phyloP scores from a whole-genome alignment of 75 land plant genomes.

The Pinus tabuliformis region DNA sequence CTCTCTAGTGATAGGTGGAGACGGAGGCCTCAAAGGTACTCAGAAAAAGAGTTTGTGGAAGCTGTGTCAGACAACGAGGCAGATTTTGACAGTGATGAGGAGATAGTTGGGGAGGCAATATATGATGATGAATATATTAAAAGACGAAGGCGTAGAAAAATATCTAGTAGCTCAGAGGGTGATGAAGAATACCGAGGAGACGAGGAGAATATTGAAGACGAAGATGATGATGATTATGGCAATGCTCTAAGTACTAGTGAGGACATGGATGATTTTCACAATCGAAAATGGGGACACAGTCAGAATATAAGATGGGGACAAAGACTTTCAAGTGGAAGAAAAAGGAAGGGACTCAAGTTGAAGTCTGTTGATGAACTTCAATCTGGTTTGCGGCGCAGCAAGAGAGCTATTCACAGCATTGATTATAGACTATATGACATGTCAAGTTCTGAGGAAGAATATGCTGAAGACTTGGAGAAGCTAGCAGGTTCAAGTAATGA shows the following conservation, averaged over 20 bases:
- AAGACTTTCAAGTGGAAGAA: conserved; percentile 39
- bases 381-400: conserved; percentile 75
- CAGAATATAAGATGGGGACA: conserved; percentile 1
- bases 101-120: conserved; percentile 94
- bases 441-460: conserved; percentile 66
- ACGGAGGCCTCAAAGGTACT: conserved; percentile 78
- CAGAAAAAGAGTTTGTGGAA: conserved; percentile 62
- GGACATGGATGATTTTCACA: conserved; percentile 35
- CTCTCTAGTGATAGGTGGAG: conserved; percentile 53
- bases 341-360: conserved; percentile 56
- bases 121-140: conserved; percentile 91
- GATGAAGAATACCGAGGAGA: conserved; percentile 71
- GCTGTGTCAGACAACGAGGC: conserved; percentile 73
- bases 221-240: conserved; percentile 63
- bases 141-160: conserved; percentile 43
- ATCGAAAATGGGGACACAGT: conserved; percentile 4
- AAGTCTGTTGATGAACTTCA: conserved; percentile 59
- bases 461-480: conserved; percentile 27
- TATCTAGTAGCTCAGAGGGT: conserved; percentile 46
- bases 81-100: conserved; percentile 88
- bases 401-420: conserved; percentile 61
- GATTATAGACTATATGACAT: conserved; percentile 64
- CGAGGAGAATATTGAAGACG: conserved; percentile 72
- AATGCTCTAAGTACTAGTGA: conserved; percentile 52
- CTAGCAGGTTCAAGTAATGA: conserved; percentile 10